Evolutionary conservation across 208 protist genomes (phyloP).

Genomic region (Acanthamoeba sp.): DNA sequence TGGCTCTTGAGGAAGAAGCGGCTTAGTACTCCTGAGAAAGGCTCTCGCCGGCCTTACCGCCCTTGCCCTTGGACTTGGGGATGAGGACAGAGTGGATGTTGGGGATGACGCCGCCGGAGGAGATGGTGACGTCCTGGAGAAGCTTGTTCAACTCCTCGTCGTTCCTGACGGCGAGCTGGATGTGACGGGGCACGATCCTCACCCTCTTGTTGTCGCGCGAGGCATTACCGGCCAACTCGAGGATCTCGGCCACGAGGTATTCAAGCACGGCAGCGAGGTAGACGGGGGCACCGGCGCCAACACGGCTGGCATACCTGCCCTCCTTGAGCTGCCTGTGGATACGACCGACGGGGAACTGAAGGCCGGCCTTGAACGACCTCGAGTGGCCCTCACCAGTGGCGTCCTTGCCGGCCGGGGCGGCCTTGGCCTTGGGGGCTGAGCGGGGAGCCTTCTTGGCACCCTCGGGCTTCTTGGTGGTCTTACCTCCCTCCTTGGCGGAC

Average conservation of each 20-base stretch:
- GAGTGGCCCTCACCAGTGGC: slow-evolving; percentile 81
- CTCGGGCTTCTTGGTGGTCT: not conserved
- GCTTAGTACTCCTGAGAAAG: slow-evolving; percentile 80
- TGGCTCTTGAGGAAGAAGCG: too few species aligned
- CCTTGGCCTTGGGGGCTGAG: not conserved
- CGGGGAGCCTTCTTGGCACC: slow-evolving; percentile 26
- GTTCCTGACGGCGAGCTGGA: too few species aligned
- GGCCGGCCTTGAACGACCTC: slow-evolving; percentile 96
- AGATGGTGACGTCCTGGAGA: slow-evolving; percentile 93
- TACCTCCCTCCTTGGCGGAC: slow-evolving; percentile 15
- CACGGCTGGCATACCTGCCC: slow-evolving; percentile 96
- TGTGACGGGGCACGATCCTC: slow-evolving; percentile 95
- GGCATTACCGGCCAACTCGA: slow-evolving; percentile 96
- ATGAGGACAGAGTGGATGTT: slow-evolving; percentile 94
- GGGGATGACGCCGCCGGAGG: slow-evolving; percentile 95
- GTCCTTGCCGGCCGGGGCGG: not conserved
- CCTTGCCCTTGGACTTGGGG: slow-evolving; percentile 89
- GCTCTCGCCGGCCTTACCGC: slow-evolving; percentile 69
- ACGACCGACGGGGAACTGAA: slow-evolving; percentile 99
- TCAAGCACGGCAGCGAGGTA: slow-evolving; percentile 99
- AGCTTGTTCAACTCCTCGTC: slow-evolving; percentile 96
- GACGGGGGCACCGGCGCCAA: slow-evolving; percentile 98
- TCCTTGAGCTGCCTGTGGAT: slow-evolving; percentile 96
- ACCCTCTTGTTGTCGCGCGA: slow-evolving; percentile 94
- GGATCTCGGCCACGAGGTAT: slow-evolving; percentile 97